Percentiles rank a stretch among this genome's conserved stretches.
Evolutionary conservation across 176 grass and related monocot species (phyloP).

Genomic region (sorghum (Sorghum bicolor)): Sorghum_bicolor_NCBIv3 NC_012874.2:40186001-40186500

Average conservation of each 20-base stretch:
- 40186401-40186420: conserved; percentile 96
- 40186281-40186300: conserved; percentile 95
- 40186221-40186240: conserved; percentile 99
- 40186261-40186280: conserved; percentile 86
- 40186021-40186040: conserved; percentile 91
- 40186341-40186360: conserved; percentile 83
- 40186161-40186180: conserved; percentile 97
- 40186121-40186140: conserved; percentile 76
- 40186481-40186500: conserved; percentile 98
- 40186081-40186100: conserved; percentile 86
- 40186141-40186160: conserved; percentile 98
- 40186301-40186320: conserved; percentile 93
- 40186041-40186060: conserved; percentile 93
- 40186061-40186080: conserved; percentile 96
- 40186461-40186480: conserved; percentile 80
- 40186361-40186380: conserved; percentile 88
- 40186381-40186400: conserved; percentile 89
- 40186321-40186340: conserved; percentile 99
- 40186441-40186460: conserved; percentile 59
- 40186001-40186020: conserved; percentile 90
- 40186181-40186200: conserved; percentile 93
- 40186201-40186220: conserved; percentile 91
- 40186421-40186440: conserved; percentile 89
- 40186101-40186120: conserved; percentile 74
- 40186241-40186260: conserved; percentile 98